Evolutionary conservation across 495 filamentous ascomycete species (phyloP).

Genomic region (Trichoderma parareesei): DNA sequence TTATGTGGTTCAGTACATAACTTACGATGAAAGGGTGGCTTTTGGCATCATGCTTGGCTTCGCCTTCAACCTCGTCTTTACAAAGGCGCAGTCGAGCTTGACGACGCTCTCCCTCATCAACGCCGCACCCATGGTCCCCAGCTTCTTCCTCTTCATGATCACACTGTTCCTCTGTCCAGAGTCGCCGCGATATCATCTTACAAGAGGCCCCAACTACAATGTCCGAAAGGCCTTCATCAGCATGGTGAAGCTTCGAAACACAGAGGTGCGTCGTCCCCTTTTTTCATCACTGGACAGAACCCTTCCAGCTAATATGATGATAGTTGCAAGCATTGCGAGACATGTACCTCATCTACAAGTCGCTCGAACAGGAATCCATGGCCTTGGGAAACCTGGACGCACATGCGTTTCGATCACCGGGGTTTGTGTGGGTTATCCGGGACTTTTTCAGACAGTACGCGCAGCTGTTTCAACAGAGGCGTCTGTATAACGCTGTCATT

Average conservation of each 20-base stretch:
- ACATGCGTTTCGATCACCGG: slow-evolving; percentile 11
- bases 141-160: slow-evolving; percentile 19
- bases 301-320: neutral
- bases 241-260: slow-evolving; percentile 19
- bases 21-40: slow-evolving; percentile 20
- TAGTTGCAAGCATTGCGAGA: slow-evolving; percentile 26
- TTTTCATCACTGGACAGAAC: neutral
- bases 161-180: slow-evolving; percentile 24
- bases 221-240: slow-evolving; percentile 21
- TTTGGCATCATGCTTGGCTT: slow-evolving; percentile 28
- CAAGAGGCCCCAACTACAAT: slow-evolving; percentile 18
- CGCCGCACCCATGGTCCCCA: slow-evolving; percentile 22
- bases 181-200: slow-evolving; percentile 27
- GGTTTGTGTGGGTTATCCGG: slow-evolving; percentile 11
- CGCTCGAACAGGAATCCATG: slow-evolving; percentile 20
- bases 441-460: slow-evolving; percentile 18
- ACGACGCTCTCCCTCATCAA: slow-evolving; percentile 18
- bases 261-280: slow-evolving; percentile 17
- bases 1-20: neutral
- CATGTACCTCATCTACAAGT: slow-evolving; percentile 24
- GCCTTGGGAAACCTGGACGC: slow-evolving; percentile 5
- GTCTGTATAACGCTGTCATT: slow-evolving; percentile 23
- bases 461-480: slow-evolving; percentile 19
- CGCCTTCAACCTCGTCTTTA: slow-evolving; percentile 25
- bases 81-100: slow-evolving; percentile 3